phyloP scores from a whole-genome alignment of 2,329 filamentous ascomycete species.

The Sordariomycetes sp. region DNA sequence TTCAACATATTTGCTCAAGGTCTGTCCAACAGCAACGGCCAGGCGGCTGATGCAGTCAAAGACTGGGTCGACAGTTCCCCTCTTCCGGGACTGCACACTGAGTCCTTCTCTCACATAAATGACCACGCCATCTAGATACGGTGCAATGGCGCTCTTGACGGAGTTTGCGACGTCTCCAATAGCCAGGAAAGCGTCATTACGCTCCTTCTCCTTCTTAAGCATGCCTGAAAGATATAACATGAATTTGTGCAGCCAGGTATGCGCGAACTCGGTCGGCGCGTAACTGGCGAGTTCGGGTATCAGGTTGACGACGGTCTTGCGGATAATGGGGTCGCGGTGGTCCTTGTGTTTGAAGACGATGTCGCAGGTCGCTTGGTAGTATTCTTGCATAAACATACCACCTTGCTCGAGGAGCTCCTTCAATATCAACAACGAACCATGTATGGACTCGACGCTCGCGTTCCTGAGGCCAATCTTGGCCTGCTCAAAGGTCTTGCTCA shows the following conservation, averaged over 20 bases:
- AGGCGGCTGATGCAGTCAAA: slow-evolving; percentile 98
- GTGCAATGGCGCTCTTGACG: slow-evolving; percentile 88
- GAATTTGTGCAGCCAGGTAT: slow-evolving; percentile 83
- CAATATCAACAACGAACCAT: slow-evolving; percentile 87
- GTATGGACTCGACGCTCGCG: slow-evolving; percentile 77
- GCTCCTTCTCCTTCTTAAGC: slow-evolving; percentile 88
- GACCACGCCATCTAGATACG: slow-evolving; percentile 89
- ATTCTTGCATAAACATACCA: slow-evolving; percentile 98
- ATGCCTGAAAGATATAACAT: slow-evolving; percentile 95
- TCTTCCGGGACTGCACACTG: slow-evolving; percentile 63
- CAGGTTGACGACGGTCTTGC: slow-evolving; percentile 80
- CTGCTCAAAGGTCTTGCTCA: slow-evolving; percentile 84
- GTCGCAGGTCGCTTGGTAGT: slow-evolving; percentile 87
- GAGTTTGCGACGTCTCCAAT: slow-evolving; percentile 96
- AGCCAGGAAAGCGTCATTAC: slow-evolving; percentile 88
- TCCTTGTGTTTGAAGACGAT: slow-evolving; percentile 90
- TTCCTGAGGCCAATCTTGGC: slow-evolving; percentile 70
- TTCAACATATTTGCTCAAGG: slow-evolving; percentile 97
- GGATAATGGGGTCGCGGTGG: slow-evolving; percentile 78
- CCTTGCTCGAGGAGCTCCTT: slow-evolving; percentile 91
- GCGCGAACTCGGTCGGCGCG: slow-evolving; percentile 80
- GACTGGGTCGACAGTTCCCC: slow-evolving; percentile 64
- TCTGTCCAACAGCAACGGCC: slow-evolving; percentile 89
- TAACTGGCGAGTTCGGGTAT: slow-evolving; percentile 93
- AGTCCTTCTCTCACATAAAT: slow-evolving; percentile 89